Percentiles rank a stretch among this genome's conserved stretches.
These are phyloP conservation scores for Pythium monospermum DNA, from an alignment of 352 stramenopile genomes.

Conservation along the genomic window DNA sequence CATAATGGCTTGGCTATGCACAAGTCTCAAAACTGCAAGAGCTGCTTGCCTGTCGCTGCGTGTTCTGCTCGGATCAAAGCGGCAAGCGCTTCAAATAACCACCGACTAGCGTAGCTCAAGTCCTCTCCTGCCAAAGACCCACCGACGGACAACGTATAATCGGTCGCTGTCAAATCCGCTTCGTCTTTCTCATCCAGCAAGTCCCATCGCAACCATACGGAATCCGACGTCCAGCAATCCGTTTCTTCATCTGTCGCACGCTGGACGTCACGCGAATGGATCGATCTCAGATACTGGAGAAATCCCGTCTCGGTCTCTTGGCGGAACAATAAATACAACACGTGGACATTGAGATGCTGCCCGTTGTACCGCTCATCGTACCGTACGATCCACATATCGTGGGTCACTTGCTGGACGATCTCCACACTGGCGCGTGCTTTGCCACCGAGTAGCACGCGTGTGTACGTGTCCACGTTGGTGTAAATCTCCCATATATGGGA, in stretches of 20 bases:
- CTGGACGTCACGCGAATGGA: slow-evolving; percentile 3
- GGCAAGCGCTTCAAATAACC: slow-evolving; percentile 3
- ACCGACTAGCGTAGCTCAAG: slow-evolving; percentile 9
- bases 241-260: background rate
- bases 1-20: background rate
- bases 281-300: slow-evolving; percentile 1
- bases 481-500: slow-evolving; percentile 10
- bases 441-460: background rate
- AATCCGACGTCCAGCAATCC: slow-evolving; percentile 11
- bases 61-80: slow-evolving; percentile 5
- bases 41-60: slow-evolving; percentile 3
- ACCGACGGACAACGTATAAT: slow-evolving; percentile 6
- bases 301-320: slow-evolving; percentile 1
- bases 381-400: slow-evolving; percentile 3
- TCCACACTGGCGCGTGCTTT: background rate
- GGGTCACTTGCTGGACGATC: slow-evolving; percentile 4
- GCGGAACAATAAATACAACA: slow-evolving; percentile 12
- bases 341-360: slow-evolving; percentile 5
- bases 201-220: slow-evolving; percentile 14
- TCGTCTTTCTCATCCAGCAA: slow-evolving; percentile 4
- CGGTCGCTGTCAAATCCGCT: slow-evolving; percentile 2
- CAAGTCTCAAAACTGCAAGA: background rate
- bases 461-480: slow-evolving; percentile 6
- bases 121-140: slow-evolving; percentile 7
- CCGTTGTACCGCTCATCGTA: slow-evolving; percentile 10